Percentiles rank a stretch among this genome's conserved stretches.
phyloP scores from a whole-genome alignment of 2,329 filamentous ascomycete species.

The Cryoendolithus antarcticus region DNA sequence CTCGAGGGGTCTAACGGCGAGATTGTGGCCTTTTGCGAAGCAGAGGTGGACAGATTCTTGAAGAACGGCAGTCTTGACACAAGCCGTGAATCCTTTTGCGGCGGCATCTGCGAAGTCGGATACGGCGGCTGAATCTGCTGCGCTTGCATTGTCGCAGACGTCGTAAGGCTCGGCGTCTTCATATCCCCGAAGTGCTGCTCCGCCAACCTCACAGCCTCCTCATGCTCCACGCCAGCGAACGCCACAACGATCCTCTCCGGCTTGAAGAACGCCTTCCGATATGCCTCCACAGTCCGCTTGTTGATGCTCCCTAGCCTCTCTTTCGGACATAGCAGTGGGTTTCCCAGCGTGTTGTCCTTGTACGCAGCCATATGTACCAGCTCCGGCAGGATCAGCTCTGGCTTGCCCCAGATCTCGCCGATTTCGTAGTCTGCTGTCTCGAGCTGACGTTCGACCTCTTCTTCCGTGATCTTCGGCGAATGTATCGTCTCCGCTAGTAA shows the following conservation, averaged over 20 bases:
- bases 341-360: constrained; percentile 90
- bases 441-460: constrained; percentile 77
- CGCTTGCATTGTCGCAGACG: constrained; percentile 12
- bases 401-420: constrained; percentile 93
- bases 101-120: constrained; percentile 21
- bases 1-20: constrained; percentile 37
- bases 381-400: constrained; percentile 89
- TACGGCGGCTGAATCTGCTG: constrained; percentile 21
- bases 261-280: constrained; percentile 70
- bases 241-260: constrained; percentile 90
- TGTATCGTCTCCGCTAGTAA: constrained; percentile 90
- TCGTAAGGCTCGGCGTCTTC: constrained; percentile 32
- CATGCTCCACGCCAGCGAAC: constrained; percentile 82
- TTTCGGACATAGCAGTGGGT: constrained; percentile 80
- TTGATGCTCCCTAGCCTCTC: constrained; percentile 69
- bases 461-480: constrained; percentile 69
- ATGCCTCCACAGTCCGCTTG: constrained; percentile 59
- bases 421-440: constrained; percentile 93
- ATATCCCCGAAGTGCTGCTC: constrained; percentile 89
- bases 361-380: constrained; percentile 91
- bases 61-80: constrained; percentile 80
- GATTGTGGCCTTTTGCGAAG: constrained; percentile 49
- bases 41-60: constrained; percentile 73
- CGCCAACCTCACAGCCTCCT: constrained; percentile 63
- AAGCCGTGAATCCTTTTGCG: constrained; percentile 50